Percentiles rank a stretch among this genome's conserved stretches.
These are phyloP conservation scores for Heliamphora pulchella DNA, from an alignment of 179 eudicot species.

Conservation along the genomic window DNA sequence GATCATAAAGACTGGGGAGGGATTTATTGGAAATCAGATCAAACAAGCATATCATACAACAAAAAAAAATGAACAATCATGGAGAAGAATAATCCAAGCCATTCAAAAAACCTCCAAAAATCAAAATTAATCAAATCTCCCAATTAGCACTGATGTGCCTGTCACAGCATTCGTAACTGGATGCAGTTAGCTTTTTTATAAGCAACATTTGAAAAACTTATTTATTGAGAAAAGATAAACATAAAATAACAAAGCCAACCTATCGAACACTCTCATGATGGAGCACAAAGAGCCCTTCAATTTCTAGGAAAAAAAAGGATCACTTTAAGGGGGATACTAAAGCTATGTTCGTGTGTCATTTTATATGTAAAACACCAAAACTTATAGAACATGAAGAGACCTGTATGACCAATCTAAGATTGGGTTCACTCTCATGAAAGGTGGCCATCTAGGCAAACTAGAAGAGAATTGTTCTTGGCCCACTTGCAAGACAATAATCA, in stretches of 20 bases:
- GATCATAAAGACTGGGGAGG: too few species aligned
- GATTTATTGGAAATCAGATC: not conserved
- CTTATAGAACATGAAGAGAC: constrained; percentile 26
- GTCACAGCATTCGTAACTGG: not conserved
- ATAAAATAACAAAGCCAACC: too few species aligned
- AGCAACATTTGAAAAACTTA: too few species aligned
- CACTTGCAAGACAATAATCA: constrained; percentile 44
- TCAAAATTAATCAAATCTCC: not conserved
- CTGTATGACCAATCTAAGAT: constrained; percentile 99
- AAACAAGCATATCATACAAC: constrained; percentile 12
- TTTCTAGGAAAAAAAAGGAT: too few species aligned
- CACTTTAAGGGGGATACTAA: not conserved
- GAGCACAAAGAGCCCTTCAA: constrained; percentile 29
- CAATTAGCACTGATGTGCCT: constrained; percentile 8
- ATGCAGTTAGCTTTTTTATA: not conserved
- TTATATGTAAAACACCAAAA: not conserved
- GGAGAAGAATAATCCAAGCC: constrained; percentile 10
- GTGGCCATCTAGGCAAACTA: constrained; percentile 98
- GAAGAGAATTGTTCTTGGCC: constrained; percentile 99
- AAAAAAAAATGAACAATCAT: not conserved
- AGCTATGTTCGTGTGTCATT: not conserved
- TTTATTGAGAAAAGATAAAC: too few species aligned
- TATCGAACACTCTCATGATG: not conserved
- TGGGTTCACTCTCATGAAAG: constrained; percentile 99
- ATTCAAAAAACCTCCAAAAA: not conserved